These are phyloP conservation scores for Dendrothele bispora DNA, from an alignment of 768 basidiomycete species.

Conservation along the genomic window DNA sequence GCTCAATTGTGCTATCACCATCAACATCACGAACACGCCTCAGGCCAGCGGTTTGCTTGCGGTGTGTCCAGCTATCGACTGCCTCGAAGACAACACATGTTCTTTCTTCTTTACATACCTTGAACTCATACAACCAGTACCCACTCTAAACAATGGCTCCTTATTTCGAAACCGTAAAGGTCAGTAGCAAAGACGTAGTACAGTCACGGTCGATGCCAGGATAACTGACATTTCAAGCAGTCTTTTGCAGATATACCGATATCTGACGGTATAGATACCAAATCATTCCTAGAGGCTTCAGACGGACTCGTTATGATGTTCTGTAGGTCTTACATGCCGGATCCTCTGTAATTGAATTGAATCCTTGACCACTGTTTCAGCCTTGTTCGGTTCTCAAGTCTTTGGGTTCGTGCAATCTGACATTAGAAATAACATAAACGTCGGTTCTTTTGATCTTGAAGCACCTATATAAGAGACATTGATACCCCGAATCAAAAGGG, in stretches of 20 bases:
- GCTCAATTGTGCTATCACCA: no score
- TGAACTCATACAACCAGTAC: neutral
- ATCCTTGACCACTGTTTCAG: conserved; percentile 31
- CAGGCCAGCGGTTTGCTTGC: no score
- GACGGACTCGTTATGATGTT: conserved; percentile 81
- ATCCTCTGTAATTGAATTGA: conserved; percentile 9
- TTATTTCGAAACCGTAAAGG: conserved; percentile 13
- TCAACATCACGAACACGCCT: no score
- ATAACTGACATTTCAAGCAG: conserved; percentile 35
- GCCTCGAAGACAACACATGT: neutral
- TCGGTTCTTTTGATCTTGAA: conserved; percentile 28
- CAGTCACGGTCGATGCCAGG: neutral
- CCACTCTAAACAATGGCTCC: conserved; percentile 5
- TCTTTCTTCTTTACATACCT: neutral
- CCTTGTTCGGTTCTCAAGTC: conserved; percentile 65
- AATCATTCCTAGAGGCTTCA: conserved; percentile 80
- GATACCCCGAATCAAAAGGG: conserved; percentile 35
- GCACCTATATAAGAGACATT: neutral
- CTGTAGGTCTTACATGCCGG: conserved; percentile 40
- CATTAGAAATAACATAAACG: conserved; percentile 64
- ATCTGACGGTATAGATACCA: conserved; percentile 75
- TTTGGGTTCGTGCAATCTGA: conserved; percentile 77
- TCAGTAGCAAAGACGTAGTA: neutral
- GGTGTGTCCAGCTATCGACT: no score
- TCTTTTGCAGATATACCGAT: conserved; percentile 85